Evolutionary conservation across 345 rosid genomes (phyloP).

Genomic region (Rhodamnia argentea): DNA sequence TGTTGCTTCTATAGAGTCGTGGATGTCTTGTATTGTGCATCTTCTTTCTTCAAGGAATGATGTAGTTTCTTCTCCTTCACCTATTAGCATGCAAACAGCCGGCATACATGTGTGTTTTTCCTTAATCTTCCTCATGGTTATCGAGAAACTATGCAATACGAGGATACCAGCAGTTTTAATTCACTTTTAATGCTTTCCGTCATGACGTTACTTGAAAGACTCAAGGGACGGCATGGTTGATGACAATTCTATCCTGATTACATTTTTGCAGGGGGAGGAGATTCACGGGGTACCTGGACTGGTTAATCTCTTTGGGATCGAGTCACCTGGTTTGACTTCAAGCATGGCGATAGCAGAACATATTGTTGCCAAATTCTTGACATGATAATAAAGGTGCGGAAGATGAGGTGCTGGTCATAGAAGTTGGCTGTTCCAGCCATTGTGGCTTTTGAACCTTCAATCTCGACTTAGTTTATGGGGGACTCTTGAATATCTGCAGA

Average conservation of each 20-base stretch:
- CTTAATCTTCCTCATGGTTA: not conserved
- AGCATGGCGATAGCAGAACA: constrained; percentile 89
- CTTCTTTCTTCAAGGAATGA: not conserved
- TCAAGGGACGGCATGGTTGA: not conserved
- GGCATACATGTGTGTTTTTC: not conserved
- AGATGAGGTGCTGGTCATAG: not conserved
- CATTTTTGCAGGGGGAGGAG: constrained; percentile 58
- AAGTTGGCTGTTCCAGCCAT: not conserved
- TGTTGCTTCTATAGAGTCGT: not conserved
- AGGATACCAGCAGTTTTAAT: not conserved
- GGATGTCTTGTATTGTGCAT: not conserved
- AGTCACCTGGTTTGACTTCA: constrained; percentile 93
- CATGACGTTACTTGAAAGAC: not conserved
- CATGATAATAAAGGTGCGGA: not conserved
- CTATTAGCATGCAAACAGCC: not conserved
- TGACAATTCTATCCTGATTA: not conserved
- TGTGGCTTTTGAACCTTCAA: not conserved
- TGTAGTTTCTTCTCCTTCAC: not conserved
- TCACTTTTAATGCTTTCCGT: not conserved
- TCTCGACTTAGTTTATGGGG: not conserved
- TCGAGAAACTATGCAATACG: not conserved
- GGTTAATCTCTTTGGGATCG: constrained; percentile 82
- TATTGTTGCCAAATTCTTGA: constrained; percentile 42
- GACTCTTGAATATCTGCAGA: not conserved
- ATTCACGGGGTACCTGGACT: constrained; percentile 74